These are phyloP conservation scores for Mucor sp. DNA, from an alignment of 371 early-diverging fungal species.

Conservation along the genomic window DNA sequence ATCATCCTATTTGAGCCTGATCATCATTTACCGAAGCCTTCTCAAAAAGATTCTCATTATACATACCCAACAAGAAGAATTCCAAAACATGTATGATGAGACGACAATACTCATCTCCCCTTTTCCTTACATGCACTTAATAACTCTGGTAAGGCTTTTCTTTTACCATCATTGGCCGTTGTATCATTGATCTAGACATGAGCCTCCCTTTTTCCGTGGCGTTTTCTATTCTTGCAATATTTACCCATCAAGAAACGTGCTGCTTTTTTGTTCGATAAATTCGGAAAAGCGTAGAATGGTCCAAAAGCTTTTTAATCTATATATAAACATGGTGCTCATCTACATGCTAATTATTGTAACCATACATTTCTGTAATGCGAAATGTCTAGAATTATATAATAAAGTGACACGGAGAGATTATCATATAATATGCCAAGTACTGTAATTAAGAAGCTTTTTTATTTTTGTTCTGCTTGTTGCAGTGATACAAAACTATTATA, in stretches of 20 bases:
- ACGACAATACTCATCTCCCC: neutral
- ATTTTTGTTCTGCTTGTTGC: neutral
- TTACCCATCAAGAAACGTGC: neutral
- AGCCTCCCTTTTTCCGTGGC: neutral
- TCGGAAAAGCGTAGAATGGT: neutral
- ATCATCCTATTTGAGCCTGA: neutral
- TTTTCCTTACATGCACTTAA: neutral
- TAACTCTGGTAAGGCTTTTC: too few species aligned
- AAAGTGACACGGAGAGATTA: neutral
- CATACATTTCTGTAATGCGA: neutral
- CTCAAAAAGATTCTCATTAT: neutral
- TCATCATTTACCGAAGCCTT: neutral
- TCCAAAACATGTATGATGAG: neutral
- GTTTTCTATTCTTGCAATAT: neutral
- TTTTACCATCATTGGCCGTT: neutral
- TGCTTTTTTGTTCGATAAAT: neutral
- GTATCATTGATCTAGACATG: neutral
- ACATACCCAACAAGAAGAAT: neutral
- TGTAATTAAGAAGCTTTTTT: neutral
- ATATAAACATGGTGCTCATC: neutral
- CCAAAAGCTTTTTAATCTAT: neutral
- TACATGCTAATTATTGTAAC: neutral
- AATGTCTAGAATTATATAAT: neutral
- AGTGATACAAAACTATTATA: neutral
- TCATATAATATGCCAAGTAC: neutral